These are phyloP conservation scores for Fusarium beomiforme DNA, from an alignment of 2,329 filamentous ascomycete genomes.

Conservation along the genomic window DNA sequence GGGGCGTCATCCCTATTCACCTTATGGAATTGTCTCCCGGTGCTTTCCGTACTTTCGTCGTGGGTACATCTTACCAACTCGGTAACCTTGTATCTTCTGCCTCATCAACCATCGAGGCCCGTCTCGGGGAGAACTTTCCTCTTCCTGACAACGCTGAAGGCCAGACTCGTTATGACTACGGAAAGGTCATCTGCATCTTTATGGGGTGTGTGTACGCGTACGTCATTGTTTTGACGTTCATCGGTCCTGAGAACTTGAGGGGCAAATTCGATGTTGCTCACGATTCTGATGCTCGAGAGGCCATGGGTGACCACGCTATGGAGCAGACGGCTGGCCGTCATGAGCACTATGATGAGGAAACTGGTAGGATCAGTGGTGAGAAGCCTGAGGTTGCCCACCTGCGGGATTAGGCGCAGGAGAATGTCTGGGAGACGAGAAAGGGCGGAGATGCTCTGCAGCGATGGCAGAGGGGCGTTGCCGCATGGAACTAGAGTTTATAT, in stretches of 20 bases:
- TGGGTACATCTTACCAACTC: slow-evolving; percentile 79
- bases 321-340: slow-evolving; percentile 14
- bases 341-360: slow-evolving; percentile 34
- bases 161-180: slow-evolving; percentile 73
- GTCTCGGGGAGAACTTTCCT: slow-evolving; percentile 78
- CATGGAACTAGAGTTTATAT: not conserved
- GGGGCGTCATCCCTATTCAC: slow-evolving; percentile 81
- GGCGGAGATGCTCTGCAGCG: not conserved
- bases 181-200: slow-evolving; percentile 89
- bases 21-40: slow-evolving; percentile 81
- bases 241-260: slow-evolving; percentile 67
- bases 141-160: slow-evolving; percentile 65
- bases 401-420: not conserved
- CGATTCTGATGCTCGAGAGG: slow-evolving; percentile 59
- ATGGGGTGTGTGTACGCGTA: slow-evolving; percentile 83
- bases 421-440: not conserved
- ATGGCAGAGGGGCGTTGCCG: not conserved
- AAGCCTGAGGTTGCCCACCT: slow-evolving; percentile 20
- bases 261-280: slow-evolving; percentile 62
- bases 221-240: slow-evolving; percentile 67
- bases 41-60: slow-evolving; percentile 77
- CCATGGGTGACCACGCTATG: slow-evolving; percentile 53
- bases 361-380: slow-evolving; percentile 11
- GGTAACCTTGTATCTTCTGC: slow-evolving; percentile 78
- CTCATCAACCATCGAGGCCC: slow-evolving; percentile 79